Base-by-base conservation (phyloP, 371 early-diverging fungal species). In the Nematocida parisii region DNA sequence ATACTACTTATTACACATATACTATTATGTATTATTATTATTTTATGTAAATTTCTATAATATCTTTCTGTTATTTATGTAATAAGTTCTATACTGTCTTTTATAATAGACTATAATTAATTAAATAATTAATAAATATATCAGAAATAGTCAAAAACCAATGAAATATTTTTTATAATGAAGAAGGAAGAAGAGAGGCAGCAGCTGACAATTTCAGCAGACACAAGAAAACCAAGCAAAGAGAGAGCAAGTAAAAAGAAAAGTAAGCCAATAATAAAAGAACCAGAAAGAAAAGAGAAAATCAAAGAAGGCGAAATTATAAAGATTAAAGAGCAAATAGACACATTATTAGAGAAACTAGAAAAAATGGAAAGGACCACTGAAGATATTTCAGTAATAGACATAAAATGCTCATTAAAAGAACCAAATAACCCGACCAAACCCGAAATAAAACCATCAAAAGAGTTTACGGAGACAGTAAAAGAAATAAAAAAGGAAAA, bases 41-140 rank as follows among this genome's bases (percentile, higher is more conserved):
- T 27, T 27, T 27, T 27, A 27, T 27, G 2, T 27, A 27, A 27
- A 27, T 27, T 27, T 27, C 33, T 27, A 27, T 27, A 27, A 27
- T 27, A 27, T 27, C 33, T 27, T 27, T 27, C 33, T 27, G 33
- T 27, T 27, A 27, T 27, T 27, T 27, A 2, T 27, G 33, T 27
- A 27, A 27, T 27, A 27, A 27, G 33, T 27, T 27, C 33, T 27
- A 27, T 27, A 27, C 33, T 27, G 33, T 27, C 33, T 27, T 27
- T 27, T 27, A 27, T 27, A 27, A 27, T 27, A 27, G 33, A 27
- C 33, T 27, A 27, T 82, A 92, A 95, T 96, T 58, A 39, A 71
- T 57, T 57, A 58, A 64, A 64, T 73, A 61, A 15, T 50, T 64
- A 64, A 73, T 52, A 52, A 50, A 66, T 27, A 39, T 40, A 64